Evolutionary conservation across 1,284 basidiomycete species (phyloP).

Genomic region (Schizophyllum commune): DNA sequence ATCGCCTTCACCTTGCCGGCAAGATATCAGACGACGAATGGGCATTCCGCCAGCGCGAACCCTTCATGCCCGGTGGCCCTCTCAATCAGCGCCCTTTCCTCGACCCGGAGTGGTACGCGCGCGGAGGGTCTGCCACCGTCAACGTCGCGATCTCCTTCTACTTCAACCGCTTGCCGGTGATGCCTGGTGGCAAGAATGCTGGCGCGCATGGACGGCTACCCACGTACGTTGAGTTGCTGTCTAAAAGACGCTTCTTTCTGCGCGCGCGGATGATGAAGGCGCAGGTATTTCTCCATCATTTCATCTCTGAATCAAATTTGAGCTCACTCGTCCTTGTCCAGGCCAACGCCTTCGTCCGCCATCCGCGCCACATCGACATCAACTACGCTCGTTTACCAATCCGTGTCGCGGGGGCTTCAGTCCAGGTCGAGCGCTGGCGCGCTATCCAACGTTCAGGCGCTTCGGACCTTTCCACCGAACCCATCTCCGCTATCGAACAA

Average conservation of each 20-base stretch:
- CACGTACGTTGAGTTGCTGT: conserved; percentile 32
- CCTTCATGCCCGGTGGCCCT: conserved; percentile 42
- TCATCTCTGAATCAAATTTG: too few relatives aligned
- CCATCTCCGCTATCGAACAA: background rate
- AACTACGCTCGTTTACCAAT: background rate
- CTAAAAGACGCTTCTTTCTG: conserved; percentile 36
- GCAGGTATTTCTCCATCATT: conserved; percentile 6
- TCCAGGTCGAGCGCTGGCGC: conserved; percentile 10
- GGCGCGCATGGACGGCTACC: conserved; percentile 30
- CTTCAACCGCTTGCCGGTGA: conserved; percentile 37
- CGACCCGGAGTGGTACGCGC: conserved; percentile 37
- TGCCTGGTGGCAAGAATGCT: conserved; percentile 34
- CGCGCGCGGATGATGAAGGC: conserved; percentile 31
- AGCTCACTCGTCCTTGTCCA: conserved; percentile 1
- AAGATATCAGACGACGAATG: conserved; percentile 44
- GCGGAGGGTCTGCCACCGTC: conserved; percentile 37
- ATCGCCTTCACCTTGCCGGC: conserved; percentile 37
- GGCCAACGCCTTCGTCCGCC: conserved; percentile 20
- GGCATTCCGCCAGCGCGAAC: conserved; percentile 41
- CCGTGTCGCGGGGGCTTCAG: background rate
- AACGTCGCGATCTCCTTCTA: conserved; percentile 37
- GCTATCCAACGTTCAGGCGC: conserved; percentile 30
- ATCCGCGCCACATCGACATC: conserved; percentile 45
- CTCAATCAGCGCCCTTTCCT: conserved; percentile 46
- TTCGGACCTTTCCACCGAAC: conserved; percentile 2